Evolutionary conservation across 352 stramenopile species (phyloP), one percentile per base, ranked within the genome.

Genomic region (Globisporangium recalcitrans): DNA sequence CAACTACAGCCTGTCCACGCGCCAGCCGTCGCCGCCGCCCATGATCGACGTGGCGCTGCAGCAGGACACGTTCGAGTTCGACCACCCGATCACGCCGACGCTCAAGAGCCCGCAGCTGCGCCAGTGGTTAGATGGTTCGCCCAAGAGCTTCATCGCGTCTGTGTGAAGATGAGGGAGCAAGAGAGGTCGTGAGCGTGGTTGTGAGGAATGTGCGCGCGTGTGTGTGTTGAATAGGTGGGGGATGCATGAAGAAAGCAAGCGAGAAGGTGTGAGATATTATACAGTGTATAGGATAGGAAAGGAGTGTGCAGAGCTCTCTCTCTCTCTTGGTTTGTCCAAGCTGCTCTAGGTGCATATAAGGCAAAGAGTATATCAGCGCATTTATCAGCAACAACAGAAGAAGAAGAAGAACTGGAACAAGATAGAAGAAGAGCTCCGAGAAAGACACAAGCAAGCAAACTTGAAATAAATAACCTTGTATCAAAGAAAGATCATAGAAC

Each of bases 11-110:
- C 68, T 78, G 40, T 67, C 38, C 4, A 21, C 69, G 40, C 60
- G 73, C 16, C 78, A 87, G 57, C 71, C 75, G 24, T 90, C 80
- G 19, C 78, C 82, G 0, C 78, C 77, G 0, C 54, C 62, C 11
- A 78, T 80, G 56, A 90, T 95, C 47, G 85, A 95, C 56, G 83
- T 95, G 2, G 78, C 78, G 4, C 58, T 91, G 44, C 82, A 90
- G 58, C 82, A 93, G 44, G 85, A 95, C 56, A 87, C 79, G 22
- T 92, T 95, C 44, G 85, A 91, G 57, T 91, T 95, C 47, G 85
- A 95, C 54, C 78, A 91, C 49, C 91, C 83, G 11, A 88, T 93
- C 58, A 93, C 85, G 27, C 82, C 85, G n/a, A 93, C 85, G 34
- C 77, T 95, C 59, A 95, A 92, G 68, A 95, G 85, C 38, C 85